A percentile compares a stretch with the other conserved stretches of the same genome.
phyloP scores from a whole-genome alignment of 352 stramenopile genomes.

The Pseudoperonospora humuli region DNA sequence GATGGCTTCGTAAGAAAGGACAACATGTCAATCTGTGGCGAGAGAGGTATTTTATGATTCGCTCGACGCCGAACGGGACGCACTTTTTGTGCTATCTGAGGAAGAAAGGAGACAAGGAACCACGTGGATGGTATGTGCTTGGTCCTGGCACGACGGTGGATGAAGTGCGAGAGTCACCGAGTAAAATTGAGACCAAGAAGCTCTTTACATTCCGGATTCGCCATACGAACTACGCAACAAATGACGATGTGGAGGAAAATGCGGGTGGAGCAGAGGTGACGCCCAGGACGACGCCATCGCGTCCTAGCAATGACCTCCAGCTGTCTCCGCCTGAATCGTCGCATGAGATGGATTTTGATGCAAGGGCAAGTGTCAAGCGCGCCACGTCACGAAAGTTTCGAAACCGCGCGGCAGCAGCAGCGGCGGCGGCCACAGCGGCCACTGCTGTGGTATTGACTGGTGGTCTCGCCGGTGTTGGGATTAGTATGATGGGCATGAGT shows the following conservation, averaged over 20 bases:
- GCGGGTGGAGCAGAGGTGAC: conserved; percentile 15
- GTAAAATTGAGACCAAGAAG: conserved; percentile 83
- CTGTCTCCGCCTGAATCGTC: conserved; percentile 23
- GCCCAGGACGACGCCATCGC: conserved; percentile 12
- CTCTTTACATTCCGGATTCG: conserved; percentile 80
- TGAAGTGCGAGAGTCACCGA: conserved; percentile 75
- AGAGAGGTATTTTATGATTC: conserved; percentile 85
- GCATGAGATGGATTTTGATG: conserved; percentile 36
- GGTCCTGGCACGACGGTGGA: conserved; percentile 75
- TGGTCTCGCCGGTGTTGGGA: conserved; percentile 65
- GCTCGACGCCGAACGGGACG: conserved; percentile 65
- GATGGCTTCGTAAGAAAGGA: conserved; percentile 80
- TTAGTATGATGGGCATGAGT: conserved; percentile 71
- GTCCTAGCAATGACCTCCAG: conserved; percentile 26
- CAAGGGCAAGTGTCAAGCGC: conserved; percentile 38
- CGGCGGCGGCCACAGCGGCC: conserved; percentile 62
- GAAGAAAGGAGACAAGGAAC: conserved; percentile 80
- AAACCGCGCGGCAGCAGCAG: conserved; percentile 49
- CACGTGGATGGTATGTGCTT: conserved; percentile 72
- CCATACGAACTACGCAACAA: conserved; percentile 43
- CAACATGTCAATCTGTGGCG: conserved; percentile 83
- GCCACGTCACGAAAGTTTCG: conserved; percentile 48
- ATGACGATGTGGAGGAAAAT: conserved; percentile 43
- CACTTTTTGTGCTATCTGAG: conserved; percentile 81
- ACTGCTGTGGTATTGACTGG: conserved; percentile 75